Evolutionary conservation across 768 basidiomycete genomes (phyloP).

Genomic region (Pleurotus tuber-regium): DNA sequence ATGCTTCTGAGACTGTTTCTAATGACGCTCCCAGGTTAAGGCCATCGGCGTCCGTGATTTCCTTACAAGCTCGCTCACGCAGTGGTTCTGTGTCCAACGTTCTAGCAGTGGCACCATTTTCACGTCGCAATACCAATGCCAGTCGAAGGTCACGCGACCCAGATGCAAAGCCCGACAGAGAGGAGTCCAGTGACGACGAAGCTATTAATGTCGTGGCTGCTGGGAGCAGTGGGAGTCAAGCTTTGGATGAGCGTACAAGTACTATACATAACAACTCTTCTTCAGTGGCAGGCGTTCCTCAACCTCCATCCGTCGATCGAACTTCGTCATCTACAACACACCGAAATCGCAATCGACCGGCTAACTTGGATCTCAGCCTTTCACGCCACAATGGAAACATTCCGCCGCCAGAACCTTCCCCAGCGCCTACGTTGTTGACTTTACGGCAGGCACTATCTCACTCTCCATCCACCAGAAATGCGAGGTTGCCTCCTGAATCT

Average conservation of each 20-base stretch:
- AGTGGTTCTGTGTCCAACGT: conserved; percentile 60
- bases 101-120: conserved; percentile 43
- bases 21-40: conserved; percentile 30
- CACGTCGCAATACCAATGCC: conserved; percentile 31
- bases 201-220: conserved; percentile 83
- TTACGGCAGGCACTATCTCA: conserved; percentile 61
- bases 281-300: neutral
- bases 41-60: conserved; percentile 38
- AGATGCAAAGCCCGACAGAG: conserved; percentile 65
- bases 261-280: conserved; percentile 34
- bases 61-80: conserved; percentile 43
- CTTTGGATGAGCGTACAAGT: conserved; percentile 82
- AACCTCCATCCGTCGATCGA: conserved; percentile 6
- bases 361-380: conserved; percentile 63
- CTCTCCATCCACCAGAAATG: conserved; percentile 19
- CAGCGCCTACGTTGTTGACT: conserved; percentile 59
- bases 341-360: conserved; percentile 58
- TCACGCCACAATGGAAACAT: conserved; percentile 30
- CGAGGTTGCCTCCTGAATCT: conserved; percentile 18
- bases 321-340: conserved; percentile 20
- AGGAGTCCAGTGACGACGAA: conserved; percentile 82
- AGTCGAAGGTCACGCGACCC: conserved; percentile 31
- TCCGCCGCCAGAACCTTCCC: conserved; percentile 52
- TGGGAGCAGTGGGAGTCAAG: conserved; percentile 77
- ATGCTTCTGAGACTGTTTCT: conserved; percentile 28